Conservation (phyloP, 495 filamentous ascomycete genomes). For the Immersiella caudata region DNA sequence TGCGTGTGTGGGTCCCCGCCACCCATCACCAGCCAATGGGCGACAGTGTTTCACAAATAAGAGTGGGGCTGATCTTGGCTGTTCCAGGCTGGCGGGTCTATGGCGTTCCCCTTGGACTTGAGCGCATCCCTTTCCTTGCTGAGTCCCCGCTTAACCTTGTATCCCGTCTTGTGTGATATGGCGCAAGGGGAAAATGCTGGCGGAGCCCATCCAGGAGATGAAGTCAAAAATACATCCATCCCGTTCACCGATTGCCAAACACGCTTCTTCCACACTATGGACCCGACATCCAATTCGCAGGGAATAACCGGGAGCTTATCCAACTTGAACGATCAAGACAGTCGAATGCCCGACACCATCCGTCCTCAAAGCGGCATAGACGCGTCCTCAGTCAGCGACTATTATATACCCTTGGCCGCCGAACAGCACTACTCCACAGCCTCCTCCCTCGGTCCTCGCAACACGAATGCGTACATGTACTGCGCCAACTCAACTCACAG, state of each 20-base stretch:
- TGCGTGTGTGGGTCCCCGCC: constrained; percentile 8
- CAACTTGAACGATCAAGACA: constrained; percentile 7
- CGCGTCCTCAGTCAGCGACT: constrained; percentile 9
- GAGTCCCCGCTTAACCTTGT: constrained; percentile 11
- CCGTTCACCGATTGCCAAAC: constrained; percentile 11
- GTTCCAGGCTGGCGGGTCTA: constrained; percentile 5
- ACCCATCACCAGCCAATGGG: constrained; percentile 11
- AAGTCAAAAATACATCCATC: constrained; percentile 9
- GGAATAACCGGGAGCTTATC: constrained; percentile 6
- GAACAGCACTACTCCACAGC: constrained; percentile 5
- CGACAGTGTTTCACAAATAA: constrained; percentile 11
- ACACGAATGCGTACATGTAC: constrained; percentile 10
- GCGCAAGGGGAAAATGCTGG: constrained; percentile 6
- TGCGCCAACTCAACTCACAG: constrained; percentile 9
- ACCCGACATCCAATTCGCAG: constrained; percentile 5
- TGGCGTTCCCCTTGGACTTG: constrained; percentile 9
- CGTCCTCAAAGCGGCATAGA: constrained; percentile 8
- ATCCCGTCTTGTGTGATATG: constrained; percentile 7
- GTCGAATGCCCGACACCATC: constrained; percentile 8
- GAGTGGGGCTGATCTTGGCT: constrained; percentile 6
- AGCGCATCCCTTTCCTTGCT: constrained; percentile 9
- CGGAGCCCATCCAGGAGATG: constrained; percentile 9
- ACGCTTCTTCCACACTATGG: not conserved
- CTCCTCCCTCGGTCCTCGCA: not conserved
- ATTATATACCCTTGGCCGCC: constrained; percentile 3